phyloP scores from a whole-genome alignment of 2,329 filamentous ascomycete species.

The Leptographium lundbergii region DNA sequence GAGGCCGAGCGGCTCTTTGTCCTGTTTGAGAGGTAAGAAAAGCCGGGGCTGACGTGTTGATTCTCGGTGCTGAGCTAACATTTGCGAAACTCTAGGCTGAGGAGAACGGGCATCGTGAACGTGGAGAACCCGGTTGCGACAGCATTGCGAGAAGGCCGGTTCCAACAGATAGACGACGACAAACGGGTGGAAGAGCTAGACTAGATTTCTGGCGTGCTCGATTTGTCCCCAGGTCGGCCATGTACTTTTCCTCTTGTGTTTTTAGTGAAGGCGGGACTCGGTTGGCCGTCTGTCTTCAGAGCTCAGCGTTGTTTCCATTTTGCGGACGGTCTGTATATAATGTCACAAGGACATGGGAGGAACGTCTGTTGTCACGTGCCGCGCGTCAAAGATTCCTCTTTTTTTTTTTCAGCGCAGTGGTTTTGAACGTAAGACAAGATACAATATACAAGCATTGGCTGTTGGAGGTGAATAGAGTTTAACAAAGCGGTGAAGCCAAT shows the following conservation, averaged over 20 bases:
- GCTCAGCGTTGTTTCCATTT: background rate
- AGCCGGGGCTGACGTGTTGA: background rate
- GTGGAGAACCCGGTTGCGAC: conserved; percentile 68
- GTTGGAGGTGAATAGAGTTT: background rate
- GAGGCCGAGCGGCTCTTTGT: conserved; percentile 87
- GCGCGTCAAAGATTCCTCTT: too few relatives aligned
- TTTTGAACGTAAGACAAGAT: background rate
- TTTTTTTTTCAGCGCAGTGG: background rate
- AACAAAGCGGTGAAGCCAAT: too few relatives aligned
- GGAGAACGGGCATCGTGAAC: conserved; percentile 61
- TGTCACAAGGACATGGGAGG: background rate
- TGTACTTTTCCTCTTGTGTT: background rate
- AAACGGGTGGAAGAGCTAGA: conserved; percentile 34
- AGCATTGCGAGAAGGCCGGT: conserved; percentile 55
- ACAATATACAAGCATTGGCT: background rate
- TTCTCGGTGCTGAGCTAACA: background rate
- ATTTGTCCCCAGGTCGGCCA: background rate
- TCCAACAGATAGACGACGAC: conserved; percentile 54
- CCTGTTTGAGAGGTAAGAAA: conserved; percentile 64
- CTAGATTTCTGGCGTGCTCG: conserved; percentile 1
- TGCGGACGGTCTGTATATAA: background rate
- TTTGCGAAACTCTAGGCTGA: conserved; percentile 32
- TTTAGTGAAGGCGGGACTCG: background rate
- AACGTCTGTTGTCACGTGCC: too few relatives aligned
- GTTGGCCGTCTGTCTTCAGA: background rate